These are phyloP conservation scores for Polytrichum formosum DNA, from an alignment of 225 moss, liverwort and hornwort species.

Conservation along the genomic window DNA sequence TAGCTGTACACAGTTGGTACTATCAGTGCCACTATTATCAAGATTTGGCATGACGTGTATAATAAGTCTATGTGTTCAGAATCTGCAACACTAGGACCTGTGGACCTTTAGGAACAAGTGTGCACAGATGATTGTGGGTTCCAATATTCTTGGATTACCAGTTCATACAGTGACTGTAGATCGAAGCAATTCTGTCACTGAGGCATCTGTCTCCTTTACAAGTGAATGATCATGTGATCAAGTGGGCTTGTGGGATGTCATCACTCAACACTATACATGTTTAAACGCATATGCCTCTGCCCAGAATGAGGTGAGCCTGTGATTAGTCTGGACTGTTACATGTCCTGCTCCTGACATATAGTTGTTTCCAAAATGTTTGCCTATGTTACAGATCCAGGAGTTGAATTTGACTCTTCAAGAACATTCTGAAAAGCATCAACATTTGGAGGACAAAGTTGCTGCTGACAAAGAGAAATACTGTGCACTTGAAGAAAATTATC, in stretches of 20 bases:
- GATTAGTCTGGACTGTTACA: not conserved
- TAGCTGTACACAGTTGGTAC: no score
- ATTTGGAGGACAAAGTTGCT: constrained; percentile 32
- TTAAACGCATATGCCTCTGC: no score
- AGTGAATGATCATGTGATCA: no score
- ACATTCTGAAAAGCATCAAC: constrained; percentile 24
- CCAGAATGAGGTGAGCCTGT: no score
- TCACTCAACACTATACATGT: no score
- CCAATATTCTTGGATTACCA: not conserved
- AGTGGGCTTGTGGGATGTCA: no score
- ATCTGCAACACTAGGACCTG: no score
- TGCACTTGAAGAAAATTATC: constrained; percentile 19
- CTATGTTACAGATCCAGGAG: constrained; percentile 31
- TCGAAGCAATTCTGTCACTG: no score
- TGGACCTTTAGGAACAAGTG: not conserved
- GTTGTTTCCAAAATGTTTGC: not conserved
- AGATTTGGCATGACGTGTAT: no score
- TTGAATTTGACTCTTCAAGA: constrained; percentile 30
- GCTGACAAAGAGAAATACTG: constrained; percentile 28
- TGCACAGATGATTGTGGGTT: not conserved
- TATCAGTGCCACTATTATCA: no score
- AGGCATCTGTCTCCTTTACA: no score
- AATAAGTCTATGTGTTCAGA: no score
- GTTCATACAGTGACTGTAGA: not conserved
- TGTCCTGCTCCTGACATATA: not conserved